A percentile compares a stretch with the other conserved stretches of the same genome.
phyloP scores from a whole-genome alignment of 306 rosid species.

The Ziziphus jujuba region DNA sequence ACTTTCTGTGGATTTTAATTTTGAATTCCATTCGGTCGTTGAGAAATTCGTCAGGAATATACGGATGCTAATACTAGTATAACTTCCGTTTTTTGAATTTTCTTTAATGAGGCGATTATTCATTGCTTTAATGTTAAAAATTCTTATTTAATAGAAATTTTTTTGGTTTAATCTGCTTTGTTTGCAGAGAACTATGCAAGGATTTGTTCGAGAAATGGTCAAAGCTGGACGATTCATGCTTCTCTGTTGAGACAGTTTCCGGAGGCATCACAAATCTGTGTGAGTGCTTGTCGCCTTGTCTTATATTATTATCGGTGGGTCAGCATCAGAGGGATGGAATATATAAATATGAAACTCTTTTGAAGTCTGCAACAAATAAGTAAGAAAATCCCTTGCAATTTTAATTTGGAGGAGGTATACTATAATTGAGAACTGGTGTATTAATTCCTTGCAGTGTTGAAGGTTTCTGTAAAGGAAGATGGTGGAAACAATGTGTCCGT shows the following conservation, averaged over 20 bases:
- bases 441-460: constrained; percentile 56
- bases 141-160: too few relatives aligned
- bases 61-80: neutral
- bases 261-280: constrained; percentile 96
- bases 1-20: neutral
- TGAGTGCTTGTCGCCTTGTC: constrained; percentile 39
- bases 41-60: constrained; percentile 8
- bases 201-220: constrained; percentile 84
- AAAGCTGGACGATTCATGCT: constrained; percentile 59
- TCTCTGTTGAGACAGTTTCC: constrained; percentile 67
- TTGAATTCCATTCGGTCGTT: neutral
- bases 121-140: too few relatives aligned
- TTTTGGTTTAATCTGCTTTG: constrained; percentile 6
- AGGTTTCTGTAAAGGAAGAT: constrained; percentile 64
- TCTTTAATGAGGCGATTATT: too few relatives aligned
- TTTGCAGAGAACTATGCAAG: constrained; percentile 70
- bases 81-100: neutral
- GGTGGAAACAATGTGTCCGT: constrained; percentile 41
- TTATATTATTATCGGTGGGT: neutral
- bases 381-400: neutral
- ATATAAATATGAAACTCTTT: neutral
- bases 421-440: constrained; percentile 18
- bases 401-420: neutral
- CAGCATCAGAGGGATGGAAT: neutral
- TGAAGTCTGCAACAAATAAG: neutral